Base-by-base conservation (phyloP, 768 basidiomycete genomes). In the Porphyrellus cyaneotinctus region DNA sequence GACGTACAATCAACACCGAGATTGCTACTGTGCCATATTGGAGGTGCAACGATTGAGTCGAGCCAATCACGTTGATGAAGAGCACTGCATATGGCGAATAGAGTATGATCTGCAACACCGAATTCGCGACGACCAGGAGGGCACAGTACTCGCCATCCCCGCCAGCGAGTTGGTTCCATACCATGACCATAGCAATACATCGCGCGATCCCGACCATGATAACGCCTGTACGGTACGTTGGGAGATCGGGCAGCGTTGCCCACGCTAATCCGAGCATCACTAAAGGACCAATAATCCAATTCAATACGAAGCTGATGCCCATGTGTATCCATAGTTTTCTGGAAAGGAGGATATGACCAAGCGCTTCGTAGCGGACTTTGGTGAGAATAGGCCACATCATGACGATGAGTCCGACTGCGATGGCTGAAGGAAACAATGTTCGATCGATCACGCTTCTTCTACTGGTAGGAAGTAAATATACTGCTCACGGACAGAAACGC, bases 381-480 rank as follows among this genome's bases (percentile, higher is more conserved):
- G 83, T 82, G 48, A 86, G 77, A 33, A 85, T 78, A 2, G 89
- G 91, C 87, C 88, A 91, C 87, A 92, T 92, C 82, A 93, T 93
- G 47, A 91, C 72, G 17, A 92, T 79, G 33, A 93, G 79, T 1
- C 90, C 91, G 37, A 91, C 74, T 15, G 85, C 85, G 42, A 92
- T 88, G 2, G 89, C 90, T 92, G 55, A 20, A 31, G 23, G 33
- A 43, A 36, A 46, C 2, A 8, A 39, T 18, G 30, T 17, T 32
- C 11, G 6, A 18, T 49, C 17, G 23, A 33, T 31, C 8, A 38
- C 1, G 10, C 18, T 18, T 23, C 23, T 30, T 15, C 10, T 36
- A 20, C 12, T 17, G 23, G 15, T 28, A 6, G 23, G 10, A 36
- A 45, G 20, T 26, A 12, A 12, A 13, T 47, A 17, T n/a, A 18